Conservation (phyloP, 352 stramenopile genomes). For the Pythium graminicola region DNA sequence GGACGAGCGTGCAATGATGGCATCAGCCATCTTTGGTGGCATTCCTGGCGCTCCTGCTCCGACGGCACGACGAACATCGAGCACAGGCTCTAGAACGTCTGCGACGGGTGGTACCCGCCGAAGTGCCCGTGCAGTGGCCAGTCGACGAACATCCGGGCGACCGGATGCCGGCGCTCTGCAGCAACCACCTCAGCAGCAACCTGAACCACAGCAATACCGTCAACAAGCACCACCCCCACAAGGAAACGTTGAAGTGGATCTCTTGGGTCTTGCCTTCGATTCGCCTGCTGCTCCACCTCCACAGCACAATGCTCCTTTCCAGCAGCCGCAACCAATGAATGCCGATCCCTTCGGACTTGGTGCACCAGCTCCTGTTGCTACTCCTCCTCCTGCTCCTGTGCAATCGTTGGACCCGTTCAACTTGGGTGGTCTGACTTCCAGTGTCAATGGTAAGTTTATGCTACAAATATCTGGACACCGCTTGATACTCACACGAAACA, state of each 20-base stretch:
- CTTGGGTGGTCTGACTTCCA: conserved; percentile 57
- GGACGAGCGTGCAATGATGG: conserved; percentile 83
- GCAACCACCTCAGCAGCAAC: conserved; percentile 32
- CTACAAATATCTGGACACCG: too few relatives aligned
- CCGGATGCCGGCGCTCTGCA: conserved; percentile 32
- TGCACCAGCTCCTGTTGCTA: conserved; percentile 25
- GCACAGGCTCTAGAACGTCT: conserved; percentile 25
- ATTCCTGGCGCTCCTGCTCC: conserved; percentile 74
- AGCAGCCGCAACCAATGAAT: conserved; percentile 27
- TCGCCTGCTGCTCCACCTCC: conserved; percentile 30
- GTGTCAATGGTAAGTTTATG: conserved; percentile 51
- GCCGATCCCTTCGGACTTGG: conserved; percentile 63
- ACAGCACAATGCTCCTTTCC: conserved; percentile 17
- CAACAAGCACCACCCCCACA: conserved; percentile 30
- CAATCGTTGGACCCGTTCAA: conserved; percentile 63
- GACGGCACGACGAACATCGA: conserved; percentile 31
- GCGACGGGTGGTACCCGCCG: conserved; percentile 27
- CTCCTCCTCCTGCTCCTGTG: conserved; percentile 20
- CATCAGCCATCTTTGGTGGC: conserved; percentile 95
- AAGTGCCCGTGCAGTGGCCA: conserved; percentile 29
- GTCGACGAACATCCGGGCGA: conserved; percentile 29
- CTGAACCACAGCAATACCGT: conserved; percentile 17
- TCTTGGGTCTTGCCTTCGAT: conserved; percentile 83
- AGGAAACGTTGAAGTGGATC: conserved; percentile 62
- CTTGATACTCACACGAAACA: too few relatives aligned